A percentile compares a stretch with the other conserved stretches of the same genome.
These are phyloP conservation scores for Eucalyptus marginata DNA, from an alignment of 345 rosid genomes.

Conservation along the genomic window DNA sequence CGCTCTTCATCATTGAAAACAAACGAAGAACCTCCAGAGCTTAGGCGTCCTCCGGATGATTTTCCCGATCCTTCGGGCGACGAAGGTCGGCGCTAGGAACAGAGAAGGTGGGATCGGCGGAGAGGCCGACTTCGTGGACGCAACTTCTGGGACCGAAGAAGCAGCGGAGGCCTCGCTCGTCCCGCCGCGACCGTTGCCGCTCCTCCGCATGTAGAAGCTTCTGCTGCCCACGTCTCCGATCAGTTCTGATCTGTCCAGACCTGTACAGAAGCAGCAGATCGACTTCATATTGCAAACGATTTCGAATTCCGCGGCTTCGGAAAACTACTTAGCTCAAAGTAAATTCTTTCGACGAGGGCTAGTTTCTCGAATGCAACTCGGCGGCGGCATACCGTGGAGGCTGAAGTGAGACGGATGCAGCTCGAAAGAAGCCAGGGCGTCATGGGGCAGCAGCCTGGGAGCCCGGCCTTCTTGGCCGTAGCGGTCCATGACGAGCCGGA, in stretches of 20 bases:
- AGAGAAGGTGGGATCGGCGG: conserved; percentile 15
- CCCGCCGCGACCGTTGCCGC: conserved; percentile 1
- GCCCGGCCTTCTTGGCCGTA: conserved; percentile 57
- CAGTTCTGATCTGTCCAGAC: conserved; percentile 45
- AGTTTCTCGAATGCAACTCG: background rate
- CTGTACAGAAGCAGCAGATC: conserved; percentile 3
- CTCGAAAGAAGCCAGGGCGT: conserved; percentile 21
- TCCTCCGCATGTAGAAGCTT: conserved; percentile 61
- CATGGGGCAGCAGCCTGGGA: conserved; percentile 48
- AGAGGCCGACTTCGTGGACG: background rate
- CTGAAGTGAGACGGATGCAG: conserved; percentile 71
- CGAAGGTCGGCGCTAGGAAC: conserved; percentile 21
- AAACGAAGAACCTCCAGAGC: conserved; percentile 54
- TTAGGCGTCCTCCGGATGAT: conserved; percentile 35
- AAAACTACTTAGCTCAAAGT: background rate
- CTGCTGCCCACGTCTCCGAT: conserved; percentile 61
- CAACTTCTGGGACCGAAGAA: background rate
- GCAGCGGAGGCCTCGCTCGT: background rate
- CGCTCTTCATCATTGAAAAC: conserved; percentile 14
- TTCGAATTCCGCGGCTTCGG: background rate
- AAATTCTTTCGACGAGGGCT: background rate
- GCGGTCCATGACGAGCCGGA: conserved; percentile 43
- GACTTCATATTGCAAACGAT: background rate
- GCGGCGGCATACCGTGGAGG: conserved; percentile 40
- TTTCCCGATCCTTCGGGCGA: conserved; percentile 40